Evolutionary conservation across 768 basidiomycete species (phyloP).

Genomic region (Lyophyllum atratum): DNA sequence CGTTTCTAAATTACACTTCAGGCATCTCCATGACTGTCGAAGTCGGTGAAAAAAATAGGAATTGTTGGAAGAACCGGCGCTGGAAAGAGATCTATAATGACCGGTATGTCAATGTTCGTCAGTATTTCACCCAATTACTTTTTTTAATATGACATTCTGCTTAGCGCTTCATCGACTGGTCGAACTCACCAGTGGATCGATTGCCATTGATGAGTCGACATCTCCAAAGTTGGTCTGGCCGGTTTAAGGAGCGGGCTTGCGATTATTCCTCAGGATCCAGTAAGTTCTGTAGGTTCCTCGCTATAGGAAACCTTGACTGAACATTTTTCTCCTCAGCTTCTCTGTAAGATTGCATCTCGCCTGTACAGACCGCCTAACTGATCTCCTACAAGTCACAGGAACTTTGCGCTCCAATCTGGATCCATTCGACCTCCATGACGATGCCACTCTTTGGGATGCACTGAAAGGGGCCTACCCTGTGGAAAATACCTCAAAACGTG

Average conservation of each 20-base stretch:
- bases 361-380: background rate
- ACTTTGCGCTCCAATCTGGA: conserved; percentile 87
- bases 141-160: background rate
- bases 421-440: conserved; percentile 82
- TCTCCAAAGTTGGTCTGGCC: conserved; percentile 75
- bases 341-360: conserved; percentile 38
- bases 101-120: conserved; percentile 37
- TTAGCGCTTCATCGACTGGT: conserved; percentile 43
- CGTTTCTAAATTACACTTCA: background rate
- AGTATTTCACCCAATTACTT: background rate
- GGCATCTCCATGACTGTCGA: conserved; percentile 64
- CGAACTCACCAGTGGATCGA: conserved; percentile 74
- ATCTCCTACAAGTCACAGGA: conserved; percentile 60
- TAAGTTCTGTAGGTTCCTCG: conserved; percentile 33
- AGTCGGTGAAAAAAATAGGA: conserved; percentile 88
- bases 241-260: conserved; percentile 69
- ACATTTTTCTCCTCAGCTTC: conserved; percentile 31
- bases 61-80: conserved; percentile 89
- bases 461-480: conserved; percentile 83
- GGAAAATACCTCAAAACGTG: conserved; percentile 43
- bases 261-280: conserved; percentile 86
- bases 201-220: conserved; percentile 85
- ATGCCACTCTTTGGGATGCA: conserved; percentile 85
- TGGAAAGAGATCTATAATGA: conserved; percentile 90
- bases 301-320: background rate